Evolutionary conservation across 768 basidiomycete genomes (phyloP), one percentile per base, ranked within the genome.

Genomic region (Podaxis rugospora): DNA sequence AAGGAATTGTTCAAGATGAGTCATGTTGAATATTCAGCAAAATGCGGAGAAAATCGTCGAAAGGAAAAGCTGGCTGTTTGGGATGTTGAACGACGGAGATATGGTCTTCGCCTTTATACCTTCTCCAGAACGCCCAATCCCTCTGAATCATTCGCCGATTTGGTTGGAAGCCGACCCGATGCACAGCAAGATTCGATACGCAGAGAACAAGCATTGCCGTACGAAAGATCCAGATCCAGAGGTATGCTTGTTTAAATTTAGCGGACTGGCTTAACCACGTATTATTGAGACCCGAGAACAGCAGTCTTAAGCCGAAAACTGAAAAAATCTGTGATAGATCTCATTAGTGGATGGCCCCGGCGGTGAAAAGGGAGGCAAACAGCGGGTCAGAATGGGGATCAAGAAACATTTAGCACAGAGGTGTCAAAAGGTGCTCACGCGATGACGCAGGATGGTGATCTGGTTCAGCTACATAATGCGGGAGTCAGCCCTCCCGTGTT

Each of bases 1-100:
- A 57, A 75, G 62, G 68, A 85, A 82, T 59, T 78, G 76, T 14
- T 60, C 51, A 27, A 42, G 59, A 16, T n/a, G 40, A 53, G 59
- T 14, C 59, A 61, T 61, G 18, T 36, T 68, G 69, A 51, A 54
- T 51, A 57, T 67, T 37, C 39, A 57, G 56, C 49, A 65, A 46
- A 64, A 53, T 59, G 51, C 49, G 65, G 62, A 55, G 49, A 50
- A 53, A 59, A 51, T 47, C 18, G 64, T 28, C 66, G 53, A 37
- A 60, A 51, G 62, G 59, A 44, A 57, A 62, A 58, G 57, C 39
- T 54, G 54, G 61, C 49, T 61, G 55, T 62, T 64, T 51, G 50
- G 59, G 59, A 62, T 62, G 51, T 35, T 54, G 40, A 27, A 47
- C 21, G 6, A 37, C 44, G 9, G 23, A n/a, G 44, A 42, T 44